These are phyloP conservation scores for Waltiozyma solani DNA, from an alignment of 1,139 yeast species.

Conservation along the genomic window DNA sequence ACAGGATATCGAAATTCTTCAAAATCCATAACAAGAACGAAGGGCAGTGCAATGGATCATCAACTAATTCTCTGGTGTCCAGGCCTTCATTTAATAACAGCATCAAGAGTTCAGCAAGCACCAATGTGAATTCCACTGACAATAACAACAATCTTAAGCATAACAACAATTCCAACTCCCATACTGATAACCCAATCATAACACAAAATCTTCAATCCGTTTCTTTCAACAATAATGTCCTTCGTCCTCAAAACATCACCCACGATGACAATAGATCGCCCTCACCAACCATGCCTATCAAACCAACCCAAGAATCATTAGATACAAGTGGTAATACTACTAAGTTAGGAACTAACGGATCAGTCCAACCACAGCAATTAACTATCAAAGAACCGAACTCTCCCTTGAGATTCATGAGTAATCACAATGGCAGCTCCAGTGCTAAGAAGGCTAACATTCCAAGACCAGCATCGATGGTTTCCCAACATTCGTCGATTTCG, in stretches of 20 bases:
- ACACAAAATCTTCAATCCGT: not conserved
- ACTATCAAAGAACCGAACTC: conserved; percentile 16
- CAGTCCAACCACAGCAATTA: conserved; percentile 5
- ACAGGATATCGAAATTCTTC: not conserved
- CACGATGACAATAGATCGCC: not conserved
- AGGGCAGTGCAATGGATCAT: not conserved
- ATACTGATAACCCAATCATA: too few species aligned
- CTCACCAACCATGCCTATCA: not conserved
- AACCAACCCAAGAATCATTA: too few species aligned
- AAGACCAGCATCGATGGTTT: conserved; percentile 58
- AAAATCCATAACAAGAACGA: not conserved
- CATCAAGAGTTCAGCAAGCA: not conserved
- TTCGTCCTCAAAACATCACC: not conserved
- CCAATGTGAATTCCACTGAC: not conserved
- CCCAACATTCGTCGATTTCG: conserved; percentile 42
- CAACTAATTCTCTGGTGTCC: not conserved
- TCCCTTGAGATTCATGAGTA: conserved; percentile 7
- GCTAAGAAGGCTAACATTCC: conserved; percentile 18
- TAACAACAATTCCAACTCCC: too few species aligned
- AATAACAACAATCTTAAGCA: not conserved
- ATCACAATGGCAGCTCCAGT: not conserved
- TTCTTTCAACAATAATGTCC: not conserved
- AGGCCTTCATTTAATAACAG: not conserved
- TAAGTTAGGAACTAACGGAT: too few species aligned
- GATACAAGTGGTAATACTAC: too few species aligned